Evolutionary conservation across 306 rosid species (phyloP).

Genomic region (Cucumis hystrix): DNA sequence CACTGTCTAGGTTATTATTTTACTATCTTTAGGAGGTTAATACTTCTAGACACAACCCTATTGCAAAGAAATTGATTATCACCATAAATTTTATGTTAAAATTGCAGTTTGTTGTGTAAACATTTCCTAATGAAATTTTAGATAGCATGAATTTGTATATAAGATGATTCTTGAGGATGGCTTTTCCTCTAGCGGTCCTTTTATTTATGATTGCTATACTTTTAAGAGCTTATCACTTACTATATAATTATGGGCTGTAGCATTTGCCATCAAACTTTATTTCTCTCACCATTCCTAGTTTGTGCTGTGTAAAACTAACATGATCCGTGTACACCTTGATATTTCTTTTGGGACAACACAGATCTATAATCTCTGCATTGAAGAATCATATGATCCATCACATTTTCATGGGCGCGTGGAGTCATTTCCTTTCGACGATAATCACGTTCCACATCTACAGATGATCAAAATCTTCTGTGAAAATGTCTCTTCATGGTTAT

Average conservation of each 20-base stretch:
- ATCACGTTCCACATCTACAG: constrained; percentile 73
- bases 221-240: not conserved
- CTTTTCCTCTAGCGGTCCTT: no score
- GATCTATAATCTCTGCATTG: constrained; percentile 88
- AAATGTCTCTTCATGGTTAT: constrained; percentile 68
- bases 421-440: constrained; percentile 79
- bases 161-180: no score
- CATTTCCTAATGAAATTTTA: not conserved
- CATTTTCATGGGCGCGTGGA: constrained; percentile 82
- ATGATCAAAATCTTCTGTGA: constrained; percentile 69
- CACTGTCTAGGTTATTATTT: not conserved
- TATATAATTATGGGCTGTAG: not conserved
- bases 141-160: no score
- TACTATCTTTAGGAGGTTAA: not conserved
- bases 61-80: not conserved
- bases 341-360: constrained; percentile 22
- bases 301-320: not conserved
- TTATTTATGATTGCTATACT: no score
- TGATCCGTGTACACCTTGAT: not conserved
- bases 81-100: not conserved
- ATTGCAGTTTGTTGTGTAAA: not conserved
- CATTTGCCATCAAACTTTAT: not conserved
- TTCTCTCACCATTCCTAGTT: not conserved
- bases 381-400: constrained; percentile 66
- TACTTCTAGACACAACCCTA: not conserved